phyloP scores from a whole-genome alignment of 1,284 basidiomycete genomes.

The Anthracocystis panici-leucophaei region DNA sequence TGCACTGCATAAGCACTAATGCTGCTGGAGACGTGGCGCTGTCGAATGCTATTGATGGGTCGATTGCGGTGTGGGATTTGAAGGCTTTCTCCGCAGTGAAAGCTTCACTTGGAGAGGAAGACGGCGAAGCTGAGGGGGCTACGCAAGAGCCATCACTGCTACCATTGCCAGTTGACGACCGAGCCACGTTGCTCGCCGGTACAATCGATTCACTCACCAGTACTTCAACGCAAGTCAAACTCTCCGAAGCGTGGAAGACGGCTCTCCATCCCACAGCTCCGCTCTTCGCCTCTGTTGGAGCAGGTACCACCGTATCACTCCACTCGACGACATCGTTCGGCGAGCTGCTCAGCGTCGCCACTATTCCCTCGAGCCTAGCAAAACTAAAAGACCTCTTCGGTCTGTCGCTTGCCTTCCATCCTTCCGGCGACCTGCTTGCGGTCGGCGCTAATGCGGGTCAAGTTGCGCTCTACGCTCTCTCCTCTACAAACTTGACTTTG shows the following conservation, averaged over 20 bases:
- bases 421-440: conserved; percentile 11
- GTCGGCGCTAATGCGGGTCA: conserved; percentile 30
- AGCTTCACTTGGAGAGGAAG: neutral
- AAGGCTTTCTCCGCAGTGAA: neutral
- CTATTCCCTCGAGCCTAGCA: conserved; percentile 2
- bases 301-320: conserved; percentile 23
- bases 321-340: conserved; percentile 25
- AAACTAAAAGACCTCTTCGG: conserved; percentile 35
- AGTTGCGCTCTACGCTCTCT: conserved; percentile 32
- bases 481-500: conserved; percentile 1
- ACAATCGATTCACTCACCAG: conserved; percentile 22
- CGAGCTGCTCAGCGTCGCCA: neutral
- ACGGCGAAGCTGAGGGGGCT: neutral
- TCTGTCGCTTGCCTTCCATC: conserved; percentile 32
- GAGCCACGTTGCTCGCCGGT: neutral
- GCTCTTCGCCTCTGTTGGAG: conserved; percentile 32
- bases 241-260: conserved; percentile 47
- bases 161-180: conserved; percentile 22
- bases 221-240: conserved; percentile 4
- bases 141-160: conserved; percentile 12
- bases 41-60: conserved; percentile 38
- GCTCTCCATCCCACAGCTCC: conserved; percentile 23
- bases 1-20: conserved; percentile 33
- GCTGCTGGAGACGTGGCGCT: conserved; percentile 10
- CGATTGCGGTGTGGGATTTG: conserved; percentile 37